Base-by-base conservation (phyloP, 2,329 filamentous ascomycete genomes). In the Cryphonectria naterciae region DNA sequence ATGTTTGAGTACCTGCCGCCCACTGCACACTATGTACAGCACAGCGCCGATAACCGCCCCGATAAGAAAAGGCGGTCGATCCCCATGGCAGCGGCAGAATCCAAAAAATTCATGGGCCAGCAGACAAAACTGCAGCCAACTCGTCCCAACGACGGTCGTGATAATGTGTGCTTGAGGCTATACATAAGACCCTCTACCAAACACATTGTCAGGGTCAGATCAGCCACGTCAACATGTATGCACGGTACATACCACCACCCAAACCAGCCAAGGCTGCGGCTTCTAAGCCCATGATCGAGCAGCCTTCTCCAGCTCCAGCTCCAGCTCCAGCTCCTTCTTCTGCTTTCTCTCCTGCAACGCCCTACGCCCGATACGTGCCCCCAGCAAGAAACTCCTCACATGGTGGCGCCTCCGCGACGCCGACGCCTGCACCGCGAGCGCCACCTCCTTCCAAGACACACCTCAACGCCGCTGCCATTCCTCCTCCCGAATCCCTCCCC, bases 241-340 rank as follows among this genome's bases (percentile, higher is more conserved):
- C 78, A 22, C 77, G 81, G 74, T 82, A 81, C 68, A 76, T 82
- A 0, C 79, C 79, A 32, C 79, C 80, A 8, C 71, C 78, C 1
- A 81, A 80, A 74, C 78, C 79, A 15, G 70, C 78, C 1, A 80
- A 80, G 74, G 72, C 76, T 17, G 68, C 65, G 54, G 71, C 73
- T 54, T n/a, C 60, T 19, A 62, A 73, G 60, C 65, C 70, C 41
- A 28, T 68, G 54, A n/a, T 52, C 67, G 56, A 60, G 65, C 61
- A 64, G 65, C 43, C 70, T 56, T 67, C 74, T 35, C 43, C 46
- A 15, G 62, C 69, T 22, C 10, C 75, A 68, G 49, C 76, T 74
- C 74, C 72, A 49, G 46, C 43, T 46, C 41, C 58, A 19, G 62
- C 69, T 19, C 10, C 32, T 32, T 32, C 76, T 73, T 25, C 74